Conservation (phyloP, 1,284 basidiomycete genomes). For the Ceratobasidium sp. region DNA sequence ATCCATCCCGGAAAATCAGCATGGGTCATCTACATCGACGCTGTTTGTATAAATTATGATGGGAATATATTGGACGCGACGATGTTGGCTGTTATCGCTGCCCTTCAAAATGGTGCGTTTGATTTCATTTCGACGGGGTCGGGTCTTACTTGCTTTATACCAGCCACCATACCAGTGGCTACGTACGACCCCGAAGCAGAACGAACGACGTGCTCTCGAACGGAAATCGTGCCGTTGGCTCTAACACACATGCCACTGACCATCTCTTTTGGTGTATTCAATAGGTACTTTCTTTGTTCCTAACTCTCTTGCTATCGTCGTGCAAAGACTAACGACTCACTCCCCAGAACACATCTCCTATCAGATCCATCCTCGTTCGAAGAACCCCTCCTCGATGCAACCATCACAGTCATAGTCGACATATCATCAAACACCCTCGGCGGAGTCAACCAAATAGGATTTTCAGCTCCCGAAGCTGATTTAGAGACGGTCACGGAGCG, state of each 20-base stretch:
- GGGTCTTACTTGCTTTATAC: neutral
- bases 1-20: slow-evolving; percentile 85
- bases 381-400: slow-evolving; percentile 83
- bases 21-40: slow-evolving; percentile 95
- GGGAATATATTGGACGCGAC: slow-evolving; percentile 95
- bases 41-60: slow-evolving; percentile 96
- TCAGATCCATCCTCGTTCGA: slow-evolving; percentile 93
- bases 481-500: slow-evolving; percentile 52
- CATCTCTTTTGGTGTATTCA: slow-evolving; percentile 86
- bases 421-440: slow-evolving; percentile 54
- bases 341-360: slow-evolving; percentile 73
- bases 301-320: neutral
- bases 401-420: slow-evolving; percentile 76
- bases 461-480: slow-evolving; percentile 44
- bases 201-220: slow-evolving; percentile 76
- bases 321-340: too few relatives aligned
- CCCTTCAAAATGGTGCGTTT: slow-evolving; percentile 84
- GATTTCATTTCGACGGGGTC: slow-evolving; percentile 4
- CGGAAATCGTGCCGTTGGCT: slow-evolving; percentile 64
- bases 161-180: slow-evolving; percentile 83
- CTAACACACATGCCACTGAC: slow-evolving; percentile 67
- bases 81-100: slow-evolving; percentile 88
- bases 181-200: slow-evolving; percentile 78
- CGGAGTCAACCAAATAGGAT: slow-evolving; percentile 37
- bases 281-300: slow-evolving; percentile 72